Evolutionary conservation across 2,329 filamentous ascomycete genomes (phyloP).

Genomic region (Ophiosphaerella korrae): DNA sequence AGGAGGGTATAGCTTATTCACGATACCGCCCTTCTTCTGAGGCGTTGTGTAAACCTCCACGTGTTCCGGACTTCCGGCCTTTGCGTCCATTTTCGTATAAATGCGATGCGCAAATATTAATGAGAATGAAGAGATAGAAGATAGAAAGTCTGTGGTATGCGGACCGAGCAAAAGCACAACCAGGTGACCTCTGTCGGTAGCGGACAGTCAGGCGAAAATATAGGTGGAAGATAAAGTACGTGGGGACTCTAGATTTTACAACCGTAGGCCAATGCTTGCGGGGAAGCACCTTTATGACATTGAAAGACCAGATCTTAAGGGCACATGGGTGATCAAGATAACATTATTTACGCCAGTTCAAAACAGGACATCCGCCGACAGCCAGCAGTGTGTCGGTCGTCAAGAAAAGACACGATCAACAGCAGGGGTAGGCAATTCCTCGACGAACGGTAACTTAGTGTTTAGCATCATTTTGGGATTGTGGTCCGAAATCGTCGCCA

Average conservation of each 20-base stretch:
- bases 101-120: constrained; percentile 5
- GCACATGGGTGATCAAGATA: constrained; percentile 32
- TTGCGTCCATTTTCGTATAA: constrained; percentile 30
- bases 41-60: constrained; percentile 25
- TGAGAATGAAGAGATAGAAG: background rate
- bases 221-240: background rate
- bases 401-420: constrained; percentile 32
- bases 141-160: background rate
- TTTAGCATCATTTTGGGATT: constrained; percentile 31
- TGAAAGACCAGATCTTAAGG: constrained; percentile 20
- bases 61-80: constrained; percentile 12
- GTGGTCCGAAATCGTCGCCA: constrained; percentile 41
- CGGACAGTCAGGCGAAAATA: background rate
- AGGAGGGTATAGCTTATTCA: constrained; percentile 43
- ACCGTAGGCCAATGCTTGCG: constrained; percentile 22
- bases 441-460: constrained; percentile 20
- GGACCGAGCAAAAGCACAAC: background rate
- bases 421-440: constrained; percentile 17
- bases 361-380: constrained; percentile 23
- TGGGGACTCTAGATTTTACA: constrained; percentile 9
- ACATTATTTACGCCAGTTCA: constrained; percentile 20
- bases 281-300: constrained; percentile 32
- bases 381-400: constrained; percentile 21
- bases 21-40: constrained; percentile 34
- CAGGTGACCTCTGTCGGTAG: background rate